A percentile compares a stretch with the other conserved stretches of the same genome.
Conservation (phyloP, 805 yeast species). For the Kuraishia cidri region DNA sequence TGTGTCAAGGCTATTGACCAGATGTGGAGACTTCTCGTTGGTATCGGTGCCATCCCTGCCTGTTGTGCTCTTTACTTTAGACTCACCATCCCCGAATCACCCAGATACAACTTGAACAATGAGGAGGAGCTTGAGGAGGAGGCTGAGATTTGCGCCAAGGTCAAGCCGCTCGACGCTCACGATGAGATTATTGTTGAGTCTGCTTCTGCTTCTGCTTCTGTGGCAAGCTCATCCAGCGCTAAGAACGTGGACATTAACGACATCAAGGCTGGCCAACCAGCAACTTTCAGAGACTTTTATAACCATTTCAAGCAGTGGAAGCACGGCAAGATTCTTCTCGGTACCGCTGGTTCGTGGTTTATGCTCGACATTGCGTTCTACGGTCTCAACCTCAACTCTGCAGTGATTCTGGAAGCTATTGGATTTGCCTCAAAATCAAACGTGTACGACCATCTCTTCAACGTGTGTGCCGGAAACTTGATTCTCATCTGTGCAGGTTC, state of each 20-base stretch:
- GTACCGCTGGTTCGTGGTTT: conserved; percentile 80
- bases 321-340: conserved; percentile 63
- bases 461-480: conserved; percentile 43
- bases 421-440: conserved; percentile 55
- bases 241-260: conserved; percentile 21
- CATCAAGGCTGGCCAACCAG: conserved; percentile 16
- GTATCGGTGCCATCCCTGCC: conserved; percentile 80
- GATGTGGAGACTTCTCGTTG: conserved; percentile 79
- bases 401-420: conserved; percentile 63
- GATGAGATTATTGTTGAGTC: neutral
- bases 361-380: conserved; percentile 74
- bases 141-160: too few species aligned
- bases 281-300: conserved; percentile 47
- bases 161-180: conserved; percentile 18
- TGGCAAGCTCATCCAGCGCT: too few species aligned
- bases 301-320: conserved; percentile 69
- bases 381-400: conserved; percentile 68
- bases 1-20: conserved; percentile 70
- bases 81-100: conserved; percentile 80
- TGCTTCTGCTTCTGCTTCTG: too few species aligned
- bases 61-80: conserved; percentile 67
- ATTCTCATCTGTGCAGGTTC: conserved; percentile 53
- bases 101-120: conserved; percentile 46
- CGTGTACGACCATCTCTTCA: conserved; percentile 30
- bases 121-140: conserved; percentile 45